Conservation (phyloP, 305 asterid species). For the Solanum hybrid region DNA sequence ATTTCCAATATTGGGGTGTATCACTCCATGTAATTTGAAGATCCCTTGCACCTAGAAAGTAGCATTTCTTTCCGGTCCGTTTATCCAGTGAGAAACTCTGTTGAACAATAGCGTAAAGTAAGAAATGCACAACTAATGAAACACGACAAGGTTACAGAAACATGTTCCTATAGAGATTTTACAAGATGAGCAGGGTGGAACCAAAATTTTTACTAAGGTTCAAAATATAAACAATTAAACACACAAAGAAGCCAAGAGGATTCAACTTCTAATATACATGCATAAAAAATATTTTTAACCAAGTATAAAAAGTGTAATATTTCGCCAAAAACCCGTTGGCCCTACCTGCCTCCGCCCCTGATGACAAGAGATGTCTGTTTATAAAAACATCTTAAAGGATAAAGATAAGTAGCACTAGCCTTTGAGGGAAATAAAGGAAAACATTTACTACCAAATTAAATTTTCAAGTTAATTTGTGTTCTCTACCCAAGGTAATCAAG, state of each 20-base stretch:
- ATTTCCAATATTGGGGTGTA: background rate
- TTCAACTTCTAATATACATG: background rate
- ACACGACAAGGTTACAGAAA: background rate
- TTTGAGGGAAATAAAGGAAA: background rate
- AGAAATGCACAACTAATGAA: background rate
- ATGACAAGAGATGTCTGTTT: background rate
- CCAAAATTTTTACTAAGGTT: background rate
- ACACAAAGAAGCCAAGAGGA: background rate
- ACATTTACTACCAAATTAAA: background rate
- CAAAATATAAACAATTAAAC: background rate
- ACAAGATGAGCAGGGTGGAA: background rate
- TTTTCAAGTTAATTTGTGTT: background rate
- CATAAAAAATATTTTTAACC: background rate
- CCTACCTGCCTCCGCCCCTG: background rate
- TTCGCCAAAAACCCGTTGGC: background rate
- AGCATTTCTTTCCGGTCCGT: conserved; percentile 22
- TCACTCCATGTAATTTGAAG: background rate
- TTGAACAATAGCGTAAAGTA: background rate
- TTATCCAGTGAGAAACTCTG: conserved; percentile 21
- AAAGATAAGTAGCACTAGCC: background rate
- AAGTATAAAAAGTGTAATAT: background rate
- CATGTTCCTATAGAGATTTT: background rate
- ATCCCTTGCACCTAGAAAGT: conserved; percentile 2
- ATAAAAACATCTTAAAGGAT: background rate
- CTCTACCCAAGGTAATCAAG: background rate